Base-by-base conservation (phyloP, 2,329 filamentous ascomycete species). In the Fusarium falciforme region DNA sequence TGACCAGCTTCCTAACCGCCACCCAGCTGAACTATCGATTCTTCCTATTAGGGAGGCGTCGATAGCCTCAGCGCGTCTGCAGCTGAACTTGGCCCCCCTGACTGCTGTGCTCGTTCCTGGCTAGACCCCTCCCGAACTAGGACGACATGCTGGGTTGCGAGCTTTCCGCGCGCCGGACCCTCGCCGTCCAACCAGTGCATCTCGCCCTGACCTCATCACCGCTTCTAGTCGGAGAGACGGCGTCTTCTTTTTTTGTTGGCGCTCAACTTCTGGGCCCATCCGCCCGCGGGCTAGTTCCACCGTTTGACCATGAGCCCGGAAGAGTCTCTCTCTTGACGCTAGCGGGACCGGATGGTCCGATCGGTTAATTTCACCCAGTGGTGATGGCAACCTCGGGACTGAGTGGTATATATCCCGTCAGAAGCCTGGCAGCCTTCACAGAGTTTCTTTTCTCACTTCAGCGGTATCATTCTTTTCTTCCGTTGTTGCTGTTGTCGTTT, bases 401-500 rank as follows among this genome's bases (percentile, higher is more conserved):
- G 27, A 17, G 14, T 42, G 49, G 54, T 74, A 73, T 73, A 73
- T 73, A 67, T 64, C 29, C 38, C 27, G n/a, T 12, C 3, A 47
- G 38, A 20, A 57, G 25, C 42, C 31, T 57, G 35, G 25, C n/a
- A 31, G 20, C 12, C 54, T 47, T 67, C 5, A 25, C 58, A n/a
- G 4, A 7, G n/a, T 14, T 20, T n/a, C 11, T n/a, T 59, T n/a
- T 29, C 36, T 49, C 42, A 47, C 11, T 17, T 60, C 42, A 68
- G 62, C 67, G 49, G 67, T 71, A 74, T 64, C 71, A 71, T 49
- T 71, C 38, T 17, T 74, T 66, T 47, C 68, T 68, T 54, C 49
- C 49, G 60, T 35, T 68, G 71, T 72, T 74, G 71, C 47, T 64
- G 67, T 68, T 40, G 67, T 71, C 71, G 60, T 59, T 74, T 71